Base-by-base conservation (phyloP, 2,329 filamentous ascomycete species). In the Penicillium sp. region DNA sequence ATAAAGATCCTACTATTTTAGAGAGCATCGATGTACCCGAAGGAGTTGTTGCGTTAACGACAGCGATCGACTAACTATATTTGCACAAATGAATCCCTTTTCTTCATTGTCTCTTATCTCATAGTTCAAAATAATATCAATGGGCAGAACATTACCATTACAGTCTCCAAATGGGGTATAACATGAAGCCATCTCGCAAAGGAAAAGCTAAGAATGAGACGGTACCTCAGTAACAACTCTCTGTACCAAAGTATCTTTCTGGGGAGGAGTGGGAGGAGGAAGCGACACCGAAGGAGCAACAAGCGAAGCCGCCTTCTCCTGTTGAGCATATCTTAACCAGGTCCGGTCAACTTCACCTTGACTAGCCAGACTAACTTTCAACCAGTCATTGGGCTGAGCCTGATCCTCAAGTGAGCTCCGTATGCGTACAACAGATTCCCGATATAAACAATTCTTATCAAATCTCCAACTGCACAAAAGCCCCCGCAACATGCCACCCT, bases 401-500 rank as follows among this genome's bases (percentile, higher is more conserved):
- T 48, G 43, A 22, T 61, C 50, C 37, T 55, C 48, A 8, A 61
- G 8, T n/a, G 60, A 61, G 52, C 56, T 61, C 7, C 60, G 56
- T 56, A 63, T 63, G n/a, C 60, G 60, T 26, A 62, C 41, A 8
- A 62, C 60, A 52, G 41, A 55, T 21, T 63, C 60, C 5, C 53
- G 52, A 44, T 61, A 63, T 26, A 63, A 53, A 35, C 58, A 61
- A 22, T 61, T 63, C 24, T 48, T 48, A 22, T 63, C 60, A 27
- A 63, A 63, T n/a, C 56, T 53, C 60, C 60, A 63, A 24, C 60
- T 61, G 45, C 68, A 73, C 13, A 69, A 43, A 13, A 73, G 56
- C 2, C 68, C 67, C 8, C 69, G 57, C 37, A 68, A 48, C 69
- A 73, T 72, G 1, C 71, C 71, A 5, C 70, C 67, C 52, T 73